phyloP scores from a whole-genome alignment of 441 rosid genomes.

The Raphanus hybrid region DNA sequence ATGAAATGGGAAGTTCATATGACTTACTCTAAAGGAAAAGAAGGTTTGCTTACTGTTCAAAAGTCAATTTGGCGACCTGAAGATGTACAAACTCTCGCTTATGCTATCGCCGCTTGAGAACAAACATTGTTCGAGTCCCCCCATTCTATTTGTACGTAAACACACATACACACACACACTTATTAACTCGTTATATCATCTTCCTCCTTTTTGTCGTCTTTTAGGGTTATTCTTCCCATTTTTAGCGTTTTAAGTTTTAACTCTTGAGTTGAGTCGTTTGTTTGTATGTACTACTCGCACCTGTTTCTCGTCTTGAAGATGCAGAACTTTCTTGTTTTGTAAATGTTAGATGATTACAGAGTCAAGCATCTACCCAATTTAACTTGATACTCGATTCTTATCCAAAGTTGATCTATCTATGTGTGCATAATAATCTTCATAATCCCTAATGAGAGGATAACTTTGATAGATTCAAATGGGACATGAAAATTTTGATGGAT shows the following conservation, averaged over 20 bases:
- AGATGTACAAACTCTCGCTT: too few relatives aligned
- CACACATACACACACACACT: not conserved
- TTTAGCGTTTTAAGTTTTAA: not conserved
- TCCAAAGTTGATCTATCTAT: not conserved
- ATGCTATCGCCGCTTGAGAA: too few relatives aligned
- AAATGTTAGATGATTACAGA: slow-evolving; percentile 19
- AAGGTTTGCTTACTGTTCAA: too few relatives aligned
- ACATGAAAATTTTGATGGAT: slow-evolving; percentile 18
- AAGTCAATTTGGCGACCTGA: too few relatives aligned
- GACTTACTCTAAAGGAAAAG: too few relatives aligned
- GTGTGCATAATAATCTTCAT: not conserved
- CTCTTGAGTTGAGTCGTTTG: slow-evolving; percentile 31
- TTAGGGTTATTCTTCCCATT: slow-evolving; percentile 9
- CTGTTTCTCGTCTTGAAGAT: slow-evolving; percentile 11
- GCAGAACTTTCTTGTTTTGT: slow-evolving; percentile 19
- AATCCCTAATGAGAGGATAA: slow-evolving; percentile 3
- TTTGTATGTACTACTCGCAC: slow-evolving; percentile 32
- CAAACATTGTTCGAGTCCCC: too few relatives aligned
- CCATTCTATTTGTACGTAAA: too few relatives aligned
- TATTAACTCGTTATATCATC: slow-evolving; percentile 21
- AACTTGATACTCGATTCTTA: not conserved
- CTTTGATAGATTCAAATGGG: slow-evolving; percentile 32
- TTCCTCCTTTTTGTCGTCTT: slow-evolving; percentile 1
- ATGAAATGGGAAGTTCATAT: too few relatives aligned
- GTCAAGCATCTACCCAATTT: too few relatives aligned